Base-by-base conservation (phyloP, 1,284 basidiomycete genomes). In the Ceratobasidium sp. region DNA sequence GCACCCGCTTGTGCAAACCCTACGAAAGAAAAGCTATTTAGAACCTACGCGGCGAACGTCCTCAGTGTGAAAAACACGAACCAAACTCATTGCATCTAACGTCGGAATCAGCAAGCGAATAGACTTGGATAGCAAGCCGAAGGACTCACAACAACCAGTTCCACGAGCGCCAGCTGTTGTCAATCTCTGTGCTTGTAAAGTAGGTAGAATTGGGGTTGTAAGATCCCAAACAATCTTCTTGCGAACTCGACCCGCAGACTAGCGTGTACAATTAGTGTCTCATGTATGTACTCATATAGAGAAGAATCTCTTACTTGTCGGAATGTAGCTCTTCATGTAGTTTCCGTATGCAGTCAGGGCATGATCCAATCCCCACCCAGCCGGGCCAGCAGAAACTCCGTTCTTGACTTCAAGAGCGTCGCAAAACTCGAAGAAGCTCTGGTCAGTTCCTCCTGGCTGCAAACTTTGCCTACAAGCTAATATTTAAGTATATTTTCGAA, bases 321-420 rank as follows among this genome's bases (percentile, higher is more conserved):
- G 79, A 88, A 90, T 7, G 79, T 82, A 29, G 82, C 81, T 27
- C 59, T 84, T 86, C 84, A 86, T 91, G 78, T 85, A 91, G 7
- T 83, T 80, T 19, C 87, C 87, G 90, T 91, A 92, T 0, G 91
- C 86, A 9, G 81, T 50, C 19, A 93, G 82, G 5, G 91, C 90
- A 76, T 90, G 84, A 0, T 89, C 83, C 11, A 91, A 82, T 24
- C 92, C 91, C 87, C 89, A 92, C 9, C 92, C 91, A 0, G 78
- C 78, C 0, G 84, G 82, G 27, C 86, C 84, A 4, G 91, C 90
- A 64, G 77, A 86, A 2, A 85, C 83, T 5, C 90, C 90, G 74
- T 90, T 78, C 80, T 89, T 89, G 29, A 91, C 89, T 80, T 93
- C 91, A 0, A 93, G 83, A 0, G 90, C 89, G 78, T 93, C 91